phyloP scores from a whole-genome alignment of 2,329 filamentous ascomycete genomes.

The Blastomyces parvus region DNA sequence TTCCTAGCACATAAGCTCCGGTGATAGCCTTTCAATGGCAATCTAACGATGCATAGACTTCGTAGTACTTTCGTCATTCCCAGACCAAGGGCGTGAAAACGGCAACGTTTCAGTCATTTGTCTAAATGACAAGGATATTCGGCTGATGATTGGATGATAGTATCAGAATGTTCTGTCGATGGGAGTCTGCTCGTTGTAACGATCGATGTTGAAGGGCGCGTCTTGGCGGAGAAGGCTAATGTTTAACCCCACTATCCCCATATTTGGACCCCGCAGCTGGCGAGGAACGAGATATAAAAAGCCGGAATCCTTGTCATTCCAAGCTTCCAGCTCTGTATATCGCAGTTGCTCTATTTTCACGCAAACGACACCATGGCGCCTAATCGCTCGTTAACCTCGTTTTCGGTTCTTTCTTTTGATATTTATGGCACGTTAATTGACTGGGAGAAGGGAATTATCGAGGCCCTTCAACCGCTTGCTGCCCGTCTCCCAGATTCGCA shows the following conservation, averaged over 20 bases:
- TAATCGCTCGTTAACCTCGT: conserved; percentile 24
- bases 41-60: neutral
- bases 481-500: conserved; percentile 35
- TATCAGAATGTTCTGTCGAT: too few species aligned
- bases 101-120: too few species aligned
- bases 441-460: conserved; percentile 60
- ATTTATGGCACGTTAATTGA: conserved; percentile 73
- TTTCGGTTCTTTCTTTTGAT: conserved; percentile 58
- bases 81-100: neutral
- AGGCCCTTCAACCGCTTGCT: conserved; percentile 40
- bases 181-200: too few species aligned
- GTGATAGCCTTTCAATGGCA: neutral
- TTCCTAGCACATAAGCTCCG: neutral
- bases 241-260: neutral
- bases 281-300: neutral
- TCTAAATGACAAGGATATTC: too few species aligned
- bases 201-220: neutral
- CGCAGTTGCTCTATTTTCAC: neutral
- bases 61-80: neutral
- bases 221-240: too few species aligned
- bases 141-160: too few species aligned
- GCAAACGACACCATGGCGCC: neutral
- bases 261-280: neutral
- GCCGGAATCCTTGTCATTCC: neutral
- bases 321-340: neutral